A percentile compares a stretch with the other conserved stretches of the same genome.
Conservation (phyloP, 2,329 filamentous ascomycete genomes). For the Diaporthe vaccinii region DNA sequence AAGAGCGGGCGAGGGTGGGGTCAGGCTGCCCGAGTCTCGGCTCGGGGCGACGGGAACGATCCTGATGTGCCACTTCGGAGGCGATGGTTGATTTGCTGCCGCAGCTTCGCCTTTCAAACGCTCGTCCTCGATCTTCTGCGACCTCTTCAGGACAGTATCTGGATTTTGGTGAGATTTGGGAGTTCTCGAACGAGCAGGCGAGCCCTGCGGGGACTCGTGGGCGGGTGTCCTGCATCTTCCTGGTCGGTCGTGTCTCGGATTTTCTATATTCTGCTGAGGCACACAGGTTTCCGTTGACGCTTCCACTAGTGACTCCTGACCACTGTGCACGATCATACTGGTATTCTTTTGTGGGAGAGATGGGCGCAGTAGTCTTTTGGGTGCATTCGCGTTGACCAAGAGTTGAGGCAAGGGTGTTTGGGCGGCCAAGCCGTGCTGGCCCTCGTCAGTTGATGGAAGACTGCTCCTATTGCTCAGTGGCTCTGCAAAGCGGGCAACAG, state of each 20-base stretch:
- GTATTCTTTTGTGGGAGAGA: slow-evolving; percentile 8
- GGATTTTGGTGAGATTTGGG: neutral
- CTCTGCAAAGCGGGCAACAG: neutral
- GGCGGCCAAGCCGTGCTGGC: neutral
- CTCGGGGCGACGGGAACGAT: slow-evolving; percentile 20
- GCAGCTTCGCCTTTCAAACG: neutral
- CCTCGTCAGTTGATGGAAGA: neutral
- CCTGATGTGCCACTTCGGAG: slow-evolving; percentile 22
- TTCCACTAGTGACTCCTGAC: neutral
- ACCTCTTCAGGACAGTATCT: neutral
- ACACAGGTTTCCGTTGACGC: too few species aligned
- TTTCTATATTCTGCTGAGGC: neutral
- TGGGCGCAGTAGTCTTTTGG: neutral
- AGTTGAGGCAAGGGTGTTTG: neutral
- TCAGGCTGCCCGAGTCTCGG: too few species aligned
- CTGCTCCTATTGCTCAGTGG: neutral
- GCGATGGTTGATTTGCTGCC: neutral
- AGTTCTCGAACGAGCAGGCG: neutral
- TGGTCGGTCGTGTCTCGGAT: neutral
- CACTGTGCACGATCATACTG: slow-evolving; percentile 20
- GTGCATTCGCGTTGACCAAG: neutral
- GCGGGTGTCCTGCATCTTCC: neutral
- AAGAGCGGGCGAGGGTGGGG: neutral
- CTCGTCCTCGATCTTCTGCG: neutral
- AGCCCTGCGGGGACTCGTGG: neutral